Conservation (phyloP, 192 early-diverging fungal species). For the Entomortierella beljakovae region DNA sequence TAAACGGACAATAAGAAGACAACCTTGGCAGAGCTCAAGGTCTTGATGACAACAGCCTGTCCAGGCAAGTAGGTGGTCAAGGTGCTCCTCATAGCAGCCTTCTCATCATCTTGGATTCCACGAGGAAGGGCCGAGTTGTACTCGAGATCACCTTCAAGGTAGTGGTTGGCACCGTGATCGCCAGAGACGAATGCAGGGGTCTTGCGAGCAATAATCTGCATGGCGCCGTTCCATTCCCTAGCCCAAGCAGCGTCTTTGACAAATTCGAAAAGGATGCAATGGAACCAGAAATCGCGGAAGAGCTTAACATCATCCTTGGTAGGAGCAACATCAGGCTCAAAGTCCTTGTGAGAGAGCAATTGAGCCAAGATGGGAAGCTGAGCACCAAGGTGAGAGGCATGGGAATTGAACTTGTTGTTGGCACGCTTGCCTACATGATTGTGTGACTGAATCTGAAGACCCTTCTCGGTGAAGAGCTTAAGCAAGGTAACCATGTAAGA, state of each 20-base stretch:
- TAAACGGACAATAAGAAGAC: constrained; percentile 87
- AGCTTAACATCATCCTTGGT: constrained; percentile 71
- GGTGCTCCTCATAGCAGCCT: constrained; percentile 66
- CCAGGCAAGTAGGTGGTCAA: constrained; percentile 68
- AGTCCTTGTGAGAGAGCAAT: constrained; percentile 68
- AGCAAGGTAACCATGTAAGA: constrained; percentile 63
- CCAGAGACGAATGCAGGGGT: constrained; percentile 86
- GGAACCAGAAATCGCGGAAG: constrained; percentile 94
- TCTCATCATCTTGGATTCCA: constrained; percentile 53
- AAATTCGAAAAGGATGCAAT: constrained; percentile 82
- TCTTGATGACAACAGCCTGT: constrained; percentile 64
- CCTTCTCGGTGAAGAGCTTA: constrained; percentile 69
- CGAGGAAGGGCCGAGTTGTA: constrained; percentile 83
- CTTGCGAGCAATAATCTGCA: constrained; percentile 80
- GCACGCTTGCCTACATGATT: constrained; percentile 55
- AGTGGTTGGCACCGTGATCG: constrained; percentile 66
- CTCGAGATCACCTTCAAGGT: constrained; percentile 89
- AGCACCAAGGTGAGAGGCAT: constrained; percentile 61
- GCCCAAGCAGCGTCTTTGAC: constrained; percentile 81
- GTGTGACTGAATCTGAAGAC: constrained; percentile 60
- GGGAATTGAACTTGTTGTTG: constrained; percentile 50
- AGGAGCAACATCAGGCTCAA: constrained; percentile 63
- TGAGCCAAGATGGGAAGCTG: constrained; percentile 70
- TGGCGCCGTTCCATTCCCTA: constrained; percentile 76
- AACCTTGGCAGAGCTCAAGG: constrained; percentile 74